phyloP scores from a whole-genome alignment of 331 rosid species.

The Ulmus americana region DNA sequence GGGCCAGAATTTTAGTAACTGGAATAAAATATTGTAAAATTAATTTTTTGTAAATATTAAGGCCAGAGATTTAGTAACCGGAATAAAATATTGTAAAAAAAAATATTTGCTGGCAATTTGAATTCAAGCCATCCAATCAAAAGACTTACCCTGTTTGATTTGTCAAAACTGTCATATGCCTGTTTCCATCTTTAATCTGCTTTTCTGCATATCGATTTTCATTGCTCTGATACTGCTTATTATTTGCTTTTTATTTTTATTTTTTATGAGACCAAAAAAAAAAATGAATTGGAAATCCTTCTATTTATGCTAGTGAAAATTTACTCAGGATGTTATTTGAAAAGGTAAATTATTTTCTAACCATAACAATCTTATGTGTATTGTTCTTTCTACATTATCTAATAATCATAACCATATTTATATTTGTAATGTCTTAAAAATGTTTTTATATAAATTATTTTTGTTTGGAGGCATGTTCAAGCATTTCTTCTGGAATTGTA shows the following conservation, averaged over 20 bases:
- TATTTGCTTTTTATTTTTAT: background rate
- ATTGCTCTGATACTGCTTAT: background rate
- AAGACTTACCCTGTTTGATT: background rate
- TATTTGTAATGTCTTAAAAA: background rate
- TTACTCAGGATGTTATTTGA: background rate
- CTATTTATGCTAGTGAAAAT: background rate
- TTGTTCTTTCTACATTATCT: background rate
- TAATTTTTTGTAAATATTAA: too few relatives aligned
- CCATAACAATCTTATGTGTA: too few relatives aligned
- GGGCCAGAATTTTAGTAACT: too few relatives aligned
- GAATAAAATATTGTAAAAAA: background rate
- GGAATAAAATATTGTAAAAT: too few relatives aligned
- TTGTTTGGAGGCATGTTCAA: background rate
- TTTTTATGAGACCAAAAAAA: too few relatives aligned
- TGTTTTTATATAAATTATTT: background rate
- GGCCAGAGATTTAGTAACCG: too few relatives aligned
- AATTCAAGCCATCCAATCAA: background rate
- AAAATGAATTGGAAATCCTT: background rate
- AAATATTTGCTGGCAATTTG: background rate
- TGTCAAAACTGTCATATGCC: background rate
- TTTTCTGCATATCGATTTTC: background rate
- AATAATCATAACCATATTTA: background rate
- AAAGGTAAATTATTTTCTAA: background rate
- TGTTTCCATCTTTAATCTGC: background rate
- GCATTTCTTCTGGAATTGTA: constrained; percentile 7